phyloP scores from a whole-genome alignment of 306 rosid species.

The Dryas alaskensis region DNA sequence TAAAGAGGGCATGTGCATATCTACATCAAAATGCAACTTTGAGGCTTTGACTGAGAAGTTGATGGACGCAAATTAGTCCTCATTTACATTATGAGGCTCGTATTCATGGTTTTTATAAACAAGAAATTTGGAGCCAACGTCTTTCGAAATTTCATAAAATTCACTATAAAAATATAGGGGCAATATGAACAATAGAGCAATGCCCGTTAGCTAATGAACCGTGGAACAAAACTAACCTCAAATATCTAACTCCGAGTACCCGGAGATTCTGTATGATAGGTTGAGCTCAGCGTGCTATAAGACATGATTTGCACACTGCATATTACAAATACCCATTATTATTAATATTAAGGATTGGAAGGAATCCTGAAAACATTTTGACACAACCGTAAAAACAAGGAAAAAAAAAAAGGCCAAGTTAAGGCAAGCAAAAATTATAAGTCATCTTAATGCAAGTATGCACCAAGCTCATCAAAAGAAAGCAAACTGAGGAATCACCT shows the following conservation, averaged over 20 bases:
- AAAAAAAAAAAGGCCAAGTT: not conserved
- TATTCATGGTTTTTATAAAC: not conserved
- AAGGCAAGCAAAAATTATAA: not conserved
- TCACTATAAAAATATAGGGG: no score
- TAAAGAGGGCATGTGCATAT: no score
- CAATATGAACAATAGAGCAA: not conserved
- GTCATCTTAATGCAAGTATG: not conserved
- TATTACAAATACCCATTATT: constrained; percentile 14
- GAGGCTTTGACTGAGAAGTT: no score
- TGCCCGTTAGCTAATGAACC: not conserved
- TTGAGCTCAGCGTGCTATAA: constrained; percentile 32
- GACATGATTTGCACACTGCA: constrained; percentile 52
- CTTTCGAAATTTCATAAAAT: no score
- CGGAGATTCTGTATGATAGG: constrained; percentile 2
- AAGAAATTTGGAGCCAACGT: not conserved
- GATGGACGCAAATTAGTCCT: no score
- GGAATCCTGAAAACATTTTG: not conserved
- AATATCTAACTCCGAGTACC: not conserved
- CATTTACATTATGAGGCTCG: not conserved
- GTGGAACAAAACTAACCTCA: constrained; percentile 23
- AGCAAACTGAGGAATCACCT: constrained; percentile 44
- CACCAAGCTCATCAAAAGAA: not conserved
- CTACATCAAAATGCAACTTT: no score
- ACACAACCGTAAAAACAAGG: not conserved
- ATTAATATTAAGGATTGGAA: not conserved